These are phyloP conservation scores for Chaetomium sp. DNA, from an alignment of 2,329 filamentous ascomycete genomes.

Conservation along the genomic window DNA sequence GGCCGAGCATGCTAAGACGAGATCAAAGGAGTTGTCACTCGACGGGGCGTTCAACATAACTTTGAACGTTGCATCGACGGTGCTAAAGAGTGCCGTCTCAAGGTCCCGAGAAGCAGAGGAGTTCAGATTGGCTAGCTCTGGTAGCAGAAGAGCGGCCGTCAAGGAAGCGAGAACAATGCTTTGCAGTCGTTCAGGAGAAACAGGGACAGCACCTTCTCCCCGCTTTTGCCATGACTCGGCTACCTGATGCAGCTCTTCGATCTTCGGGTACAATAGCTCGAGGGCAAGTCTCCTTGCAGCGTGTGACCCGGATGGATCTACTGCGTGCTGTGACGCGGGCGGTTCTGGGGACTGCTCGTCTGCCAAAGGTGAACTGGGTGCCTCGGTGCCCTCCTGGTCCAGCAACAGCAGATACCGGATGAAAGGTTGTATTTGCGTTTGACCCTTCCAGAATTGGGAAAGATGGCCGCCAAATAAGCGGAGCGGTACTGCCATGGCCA, in stretches of 20 bases:
- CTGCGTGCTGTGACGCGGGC: constrained; percentile 21
- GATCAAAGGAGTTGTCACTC: constrained; percentile 39
- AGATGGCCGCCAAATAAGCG: constrained; percentile 42
- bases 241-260: constrained; percentile 43
- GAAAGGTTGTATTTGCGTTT: constrained; percentile 38
- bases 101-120: constrained; percentile 44
- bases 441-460: constrained; percentile 41
- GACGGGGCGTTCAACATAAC: constrained; percentile 40
- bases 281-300: constrained; percentile 45
- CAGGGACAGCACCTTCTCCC: constrained; percentile 40
- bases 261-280: constrained; percentile 48
- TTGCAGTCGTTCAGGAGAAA: constrained; percentile 47
- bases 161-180: constrained; percentile 46
- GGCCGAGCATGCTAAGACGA: constrained; percentile 39
- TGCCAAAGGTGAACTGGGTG: background rate
- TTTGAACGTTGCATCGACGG: constrained; percentile 37
- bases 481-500: constrained; percentile 29
- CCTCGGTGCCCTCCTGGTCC: constrained; percentile 26
- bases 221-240: constrained; percentile 42
- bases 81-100: constrained; percentile 35
- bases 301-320: constrained; percentile 34
- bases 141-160: constrained; percentile 39
- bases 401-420: constrained; percentile 52
- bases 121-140: constrained; percentile 42
- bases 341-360: constrained; percentile 3